Percentiles rank a stretch among this genome's conserved stretches.
These are phyloP conservation scores for Lactuca sativa DNA, from an alignment of 129 eudicot species.

Conservation along the genomic window DNA sequence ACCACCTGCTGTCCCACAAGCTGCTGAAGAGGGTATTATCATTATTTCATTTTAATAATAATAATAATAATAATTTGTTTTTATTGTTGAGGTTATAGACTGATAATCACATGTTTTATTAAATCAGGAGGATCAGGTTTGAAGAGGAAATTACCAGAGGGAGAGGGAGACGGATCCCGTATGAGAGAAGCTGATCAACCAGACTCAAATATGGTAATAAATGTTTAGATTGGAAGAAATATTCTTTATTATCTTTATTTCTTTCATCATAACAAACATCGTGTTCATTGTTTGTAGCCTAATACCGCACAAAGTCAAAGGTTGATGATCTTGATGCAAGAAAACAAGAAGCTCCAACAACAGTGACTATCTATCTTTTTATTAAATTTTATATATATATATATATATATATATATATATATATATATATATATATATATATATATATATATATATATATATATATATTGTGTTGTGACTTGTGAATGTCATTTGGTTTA, in stretches of 20 bases:
- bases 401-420: background rate
- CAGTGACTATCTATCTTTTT: slow-evolving; percentile 35
- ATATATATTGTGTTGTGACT: slow-evolving; percentile 2
- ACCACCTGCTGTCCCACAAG: background rate
- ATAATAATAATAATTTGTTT: background rate
- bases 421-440: background rate
- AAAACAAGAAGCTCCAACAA: slow-evolving; percentile 51
- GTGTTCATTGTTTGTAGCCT: slow-evolving; percentile 41
- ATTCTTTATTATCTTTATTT: background rate
- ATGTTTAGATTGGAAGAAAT: background rate
- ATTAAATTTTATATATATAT: background rate
- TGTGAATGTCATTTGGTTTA: slow-evolving; percentile 1
- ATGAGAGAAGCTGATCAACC: slow-evolving; percentile 5
- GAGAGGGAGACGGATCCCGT: slow-evolving; percentile 18
- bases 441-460: background rate
- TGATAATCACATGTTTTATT: background rate
- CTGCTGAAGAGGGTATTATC: slow-evolving; percentile 23
- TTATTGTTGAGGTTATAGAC: background rate
- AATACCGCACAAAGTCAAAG: slow-evolving; percentile 38
- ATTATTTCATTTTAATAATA: no score
- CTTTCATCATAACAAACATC: background rate
- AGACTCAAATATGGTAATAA: slow-evolving; percentile 22
- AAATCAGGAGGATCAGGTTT: slow-evolving; percentile 45
- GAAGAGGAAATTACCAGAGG: slow-evolving; percentile 49
- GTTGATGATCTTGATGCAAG: slow-evolving; percentile 39